Percentiles rank a stretch among this genome's conserved stretches.
phyloP scores from a whole-genome alignment of 257 asterid genomes.

The Gentiana straminea region DNA sequence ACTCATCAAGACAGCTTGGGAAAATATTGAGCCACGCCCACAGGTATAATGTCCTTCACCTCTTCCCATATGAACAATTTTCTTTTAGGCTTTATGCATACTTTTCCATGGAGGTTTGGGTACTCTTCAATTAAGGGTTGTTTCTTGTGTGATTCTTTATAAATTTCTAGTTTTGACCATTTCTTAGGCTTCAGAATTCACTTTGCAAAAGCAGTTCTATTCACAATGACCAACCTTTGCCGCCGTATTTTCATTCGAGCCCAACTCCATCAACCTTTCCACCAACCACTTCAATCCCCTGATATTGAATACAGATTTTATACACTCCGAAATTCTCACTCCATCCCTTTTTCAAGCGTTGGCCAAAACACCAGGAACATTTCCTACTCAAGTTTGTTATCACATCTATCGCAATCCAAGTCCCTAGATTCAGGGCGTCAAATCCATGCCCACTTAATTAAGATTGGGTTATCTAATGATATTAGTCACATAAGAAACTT shows the following conservation, averaged over 20 bases:
- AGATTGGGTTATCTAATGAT: conserved; percentile 28
- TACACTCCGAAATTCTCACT: not conserved
- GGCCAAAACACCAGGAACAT: conserved; percentile 1
- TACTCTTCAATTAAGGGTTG: too few species aligned
- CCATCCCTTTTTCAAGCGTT: not conserved
- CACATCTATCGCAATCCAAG: conserved; percentile 35
- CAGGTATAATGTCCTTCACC: too few species aligned
- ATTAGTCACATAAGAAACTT: conserved; percentile 39
- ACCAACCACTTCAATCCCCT: conserved; percentile 7
- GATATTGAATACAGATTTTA: conserved; percentile 7
- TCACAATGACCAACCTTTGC: conserved; percentile 13
- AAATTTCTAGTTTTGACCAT: too few species aligned
- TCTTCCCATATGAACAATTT: not conserved
- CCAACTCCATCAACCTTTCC: conserved; percentile 6
- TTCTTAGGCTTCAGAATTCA: too few species aligned
- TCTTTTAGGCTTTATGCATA: not conserved
- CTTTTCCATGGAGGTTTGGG: not conserved
- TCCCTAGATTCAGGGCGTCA: conserved; percentile 40
- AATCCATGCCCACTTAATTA: conserved; percentile 49
- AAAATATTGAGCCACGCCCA: too few species aligned
- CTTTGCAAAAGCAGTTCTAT: conserved; percentile 4
- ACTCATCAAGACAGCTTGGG: too few species aligned
- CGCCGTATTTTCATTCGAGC: conserved; percentile 16
- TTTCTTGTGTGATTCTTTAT: too few species aligned
- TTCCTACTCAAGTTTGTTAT: conserved; percentile 47